phyloP scores from a whole-genome alignment of 805 yeast genomes.

The Nakazawaea siamensis region DNA sequence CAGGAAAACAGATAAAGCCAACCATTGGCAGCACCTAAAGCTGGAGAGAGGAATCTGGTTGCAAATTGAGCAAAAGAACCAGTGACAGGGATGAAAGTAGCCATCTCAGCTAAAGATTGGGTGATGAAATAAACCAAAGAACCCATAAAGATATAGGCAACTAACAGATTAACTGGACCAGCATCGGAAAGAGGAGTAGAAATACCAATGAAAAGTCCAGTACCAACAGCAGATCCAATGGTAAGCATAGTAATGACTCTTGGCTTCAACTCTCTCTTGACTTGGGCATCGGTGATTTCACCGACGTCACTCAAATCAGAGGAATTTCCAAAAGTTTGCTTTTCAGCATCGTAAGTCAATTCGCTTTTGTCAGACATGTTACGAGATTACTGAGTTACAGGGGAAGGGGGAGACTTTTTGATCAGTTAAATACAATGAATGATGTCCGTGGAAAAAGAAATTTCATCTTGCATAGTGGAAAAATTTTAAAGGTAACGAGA shows the following conservation, averaged over 20 bases:
- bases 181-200: slow-evolving; percentile 44
- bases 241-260: slow-evolving; percentile 73
- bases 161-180: slow-evolving; percentile 64
- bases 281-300: slow-evolving; percentile 29
- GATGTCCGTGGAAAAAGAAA: too few relatives aligned
- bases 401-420: too few relatives aligned
- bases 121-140: slow-evolving; percentile 57
- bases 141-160: slow-evolving; percentile 61
- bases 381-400: too few relatives aligned
- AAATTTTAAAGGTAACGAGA: too few relatives aligned
- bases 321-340: too few relatives aligned
- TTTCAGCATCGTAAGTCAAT: too few relatives aligned
- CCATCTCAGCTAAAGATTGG: slow-evolving; percentile 75
- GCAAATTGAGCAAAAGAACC: slow-evolving; percentile 65
- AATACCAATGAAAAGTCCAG: slow-evolving; percentile 67
- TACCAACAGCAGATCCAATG: slow-evolving; percentile 74
- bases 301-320: slow-evolving; percentile 6
- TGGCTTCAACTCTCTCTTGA: slow-evolving; percentile 51
- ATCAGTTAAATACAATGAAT: too few relatives aligned
- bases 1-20: slow-evolving; percentile 74
- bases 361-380: too few relatives aligned
- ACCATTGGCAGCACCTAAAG: slow-evolving; percentile 65
- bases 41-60: slow-evolving; percentile 60
- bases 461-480: too few relatives aligned
- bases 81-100: slow-evolving; percentile 61